Evolutionary conservation across 2,329 filamentous ascomycete genomes (phyloP).

Genomic region (Sporothrix phasma): DNA sequence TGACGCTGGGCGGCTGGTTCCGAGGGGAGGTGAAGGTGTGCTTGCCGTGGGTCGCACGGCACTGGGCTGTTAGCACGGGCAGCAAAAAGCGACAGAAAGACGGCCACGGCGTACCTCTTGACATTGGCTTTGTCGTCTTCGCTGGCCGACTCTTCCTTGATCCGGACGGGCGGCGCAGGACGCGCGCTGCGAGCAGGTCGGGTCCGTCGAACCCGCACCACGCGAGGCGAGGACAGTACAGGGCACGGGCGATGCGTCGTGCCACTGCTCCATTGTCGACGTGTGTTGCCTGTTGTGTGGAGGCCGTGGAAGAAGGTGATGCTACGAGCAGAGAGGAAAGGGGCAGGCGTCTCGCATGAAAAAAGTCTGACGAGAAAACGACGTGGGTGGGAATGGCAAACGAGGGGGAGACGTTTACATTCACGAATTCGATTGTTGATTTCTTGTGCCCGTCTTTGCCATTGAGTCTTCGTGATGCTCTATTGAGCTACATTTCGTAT

Average conservation of each 20-base stretch:
- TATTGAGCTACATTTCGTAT: too few species aligned
- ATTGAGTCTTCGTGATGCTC: too few species aligned
- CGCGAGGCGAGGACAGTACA: too few species aligned
- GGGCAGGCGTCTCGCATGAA: not conserved
- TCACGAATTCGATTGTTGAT: too few species aligned
- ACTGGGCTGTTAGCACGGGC: not conserved
- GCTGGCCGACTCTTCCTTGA: not conserved
- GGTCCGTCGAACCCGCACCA: too few species aligned
- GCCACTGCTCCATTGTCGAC: not conserved
- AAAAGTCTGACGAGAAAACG: not conserved
- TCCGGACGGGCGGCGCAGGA: not conserved
- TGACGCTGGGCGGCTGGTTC: not conserved
- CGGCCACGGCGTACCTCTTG: not conserved
- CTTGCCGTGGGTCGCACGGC: too few species aligned
- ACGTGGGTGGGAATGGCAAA: too few species aligned
- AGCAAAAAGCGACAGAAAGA: not conserved
- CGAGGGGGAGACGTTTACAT: too few species aligned
- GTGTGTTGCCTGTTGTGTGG: not conserved
- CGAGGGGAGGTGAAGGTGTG: too few species aligned
- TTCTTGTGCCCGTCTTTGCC: too few species aligned
- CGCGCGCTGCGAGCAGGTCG: too few species aligned
- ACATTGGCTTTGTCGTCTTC: not conserved
- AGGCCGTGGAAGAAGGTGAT: not conserved
- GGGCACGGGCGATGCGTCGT: not conserved
- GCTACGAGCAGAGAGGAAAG: not conserved